These are phyloP conservation scores for Tricholoma saponaceum DNA, from an alignment of 768 basidiomycete genomes.

Conservation along the genomic window DNA sequence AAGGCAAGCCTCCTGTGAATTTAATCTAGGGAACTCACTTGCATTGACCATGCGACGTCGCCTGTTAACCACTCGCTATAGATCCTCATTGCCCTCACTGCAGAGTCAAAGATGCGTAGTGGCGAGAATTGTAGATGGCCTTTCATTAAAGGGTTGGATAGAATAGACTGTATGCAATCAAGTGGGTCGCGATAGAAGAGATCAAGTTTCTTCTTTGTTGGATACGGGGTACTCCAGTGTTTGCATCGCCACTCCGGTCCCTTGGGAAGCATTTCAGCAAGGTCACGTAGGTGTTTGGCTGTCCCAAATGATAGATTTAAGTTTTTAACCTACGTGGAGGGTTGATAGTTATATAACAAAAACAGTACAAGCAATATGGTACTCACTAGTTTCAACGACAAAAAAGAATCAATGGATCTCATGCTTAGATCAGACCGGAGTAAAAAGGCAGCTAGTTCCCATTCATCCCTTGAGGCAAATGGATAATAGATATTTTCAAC, in stretches of 20 bases:
- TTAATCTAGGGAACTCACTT: slow-evolving; percentile 7
- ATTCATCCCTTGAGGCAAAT: slow-evolving; percentile 25
- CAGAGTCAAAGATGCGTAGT: slow-evolving; percentile 9
- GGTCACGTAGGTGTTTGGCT: not conserved
- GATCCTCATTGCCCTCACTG: slow-evolving; percentile 8
- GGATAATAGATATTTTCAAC: slow-evolving; percentile 25
- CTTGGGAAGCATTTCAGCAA: not conserved
- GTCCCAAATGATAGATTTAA: slow-evolving; percentile 1
- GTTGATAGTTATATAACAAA: not conserved
- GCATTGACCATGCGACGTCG: slow-evolving; percentile 18
- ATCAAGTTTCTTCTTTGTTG: slow-evolving; percentile 19
- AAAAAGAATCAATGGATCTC: slow-evolving; percentile 21
- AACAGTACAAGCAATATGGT: not conserved
- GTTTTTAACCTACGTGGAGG: not conserved
- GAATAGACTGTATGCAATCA: slow-evolving; percentile 23
- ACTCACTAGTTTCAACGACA: slow-evolving; percentile 23
- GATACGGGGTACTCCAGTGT: slow-evolving; percentile 6
- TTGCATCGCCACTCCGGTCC: not conserved
- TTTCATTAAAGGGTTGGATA: slow-evolving; percentile 21
- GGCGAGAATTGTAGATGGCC: slow-evolving; percentile 19
- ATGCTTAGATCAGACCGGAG: slow-evolving; percentile 25
- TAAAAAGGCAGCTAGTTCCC: slow-evolving; percentile 28
- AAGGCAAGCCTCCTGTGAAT: not conserved
- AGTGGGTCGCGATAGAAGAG: slow-evolving; percentile 26
- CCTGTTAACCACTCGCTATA: slow-evolving; percentile 21